Evolutionary conservation across 2,329 filamentous ascomycete genomes (phyloP), one percentile per base, ranked within the genome.

Genomic region (Apiospora sp.): DNA sequence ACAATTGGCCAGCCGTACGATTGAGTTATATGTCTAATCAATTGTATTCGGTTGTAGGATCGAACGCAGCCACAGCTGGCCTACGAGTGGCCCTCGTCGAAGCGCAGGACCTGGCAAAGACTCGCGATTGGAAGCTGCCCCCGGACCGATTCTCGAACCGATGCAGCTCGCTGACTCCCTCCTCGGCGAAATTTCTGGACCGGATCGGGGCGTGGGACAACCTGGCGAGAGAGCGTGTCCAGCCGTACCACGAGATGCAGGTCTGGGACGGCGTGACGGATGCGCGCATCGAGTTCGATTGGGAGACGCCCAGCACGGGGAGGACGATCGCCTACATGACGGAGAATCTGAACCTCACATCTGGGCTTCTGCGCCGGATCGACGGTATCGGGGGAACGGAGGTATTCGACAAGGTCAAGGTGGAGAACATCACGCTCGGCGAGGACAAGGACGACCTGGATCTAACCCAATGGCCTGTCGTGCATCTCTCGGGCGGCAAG

Each of bases 201-300:
- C 86, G 88, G 5, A 96, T 97, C 74, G 96, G 96, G 48, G 95
- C 93, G 69, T 98, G 96, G 96, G 80, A 87, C 8, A 91, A 97
- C 79, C 86, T 98, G 74, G 88, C 93, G 76, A 84, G 87, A 58
- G 86, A 90, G 7, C 91, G 96, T 44, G 90, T 96, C 46, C 95
- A 98, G 84, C 89, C 92, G 0, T 99, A 98, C 82, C 92, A 97
- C 73, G 93, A 96, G 78, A 99, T 99, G 96, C 93, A 98, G 82
- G 96, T 98, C 44, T 99, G 97, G 96, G 96, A 99, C 82, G 97
- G 96, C 74, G 90, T 98, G 72, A 94, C 93, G 54, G 95, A 91
- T 73, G 94, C 95, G 48, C 90, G 92, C 77, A 96, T 99, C 81
- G 93, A 94, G 77, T 99, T 99, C 82, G 93, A 96, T 83, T 93